A percentile compares a stretch with the other conserved stretches of the same genome.
These are phyloP conservation scores for Gillenia trifoliata DNA, from an alignment of 306 rosid species.

Conservation along the genomic window DNA sequence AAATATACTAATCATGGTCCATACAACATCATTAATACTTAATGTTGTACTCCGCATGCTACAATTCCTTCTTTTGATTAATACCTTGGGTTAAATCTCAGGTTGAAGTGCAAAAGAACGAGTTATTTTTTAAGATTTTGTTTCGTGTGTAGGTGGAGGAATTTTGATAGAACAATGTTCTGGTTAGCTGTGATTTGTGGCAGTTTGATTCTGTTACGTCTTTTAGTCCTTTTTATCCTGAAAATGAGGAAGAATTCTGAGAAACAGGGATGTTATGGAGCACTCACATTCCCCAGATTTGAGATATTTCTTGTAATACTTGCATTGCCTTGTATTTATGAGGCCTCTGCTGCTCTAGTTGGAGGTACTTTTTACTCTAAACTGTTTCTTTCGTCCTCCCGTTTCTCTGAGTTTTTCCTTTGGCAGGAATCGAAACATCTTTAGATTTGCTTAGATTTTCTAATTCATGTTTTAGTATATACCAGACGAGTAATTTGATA, in stretches of 20 bases:
- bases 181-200: conserved; percentile 78
- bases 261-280: conserved; percentile 53
- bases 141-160: conserved; percentile 60
- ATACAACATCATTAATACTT: no score
- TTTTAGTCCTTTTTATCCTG: conserved; percentile 51
- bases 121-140: background rate
- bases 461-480: no score
- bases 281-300: conserved; percentile 76
- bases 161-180: conserved; percentile 68
- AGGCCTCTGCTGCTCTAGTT: conserved; percentile 61
- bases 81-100: no score
- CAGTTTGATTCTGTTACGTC: conserved; percentile 57
- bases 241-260: conserved; percentile 56
- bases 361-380: conserved; percentile 42
- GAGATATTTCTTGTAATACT: conserved; percentile 75
- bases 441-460: no score
- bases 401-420: background rate
- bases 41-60: no score
- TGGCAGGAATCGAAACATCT: background rate
- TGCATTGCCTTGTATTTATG: conserved; percentile 64
- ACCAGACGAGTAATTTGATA: no score
- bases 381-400: background rate
- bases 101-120: background rate
- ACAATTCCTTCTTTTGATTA: no score
- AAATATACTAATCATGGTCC: no score